Conservation (phyloP, 208 protist species). For the Leishmania aethiopica region DNA sequence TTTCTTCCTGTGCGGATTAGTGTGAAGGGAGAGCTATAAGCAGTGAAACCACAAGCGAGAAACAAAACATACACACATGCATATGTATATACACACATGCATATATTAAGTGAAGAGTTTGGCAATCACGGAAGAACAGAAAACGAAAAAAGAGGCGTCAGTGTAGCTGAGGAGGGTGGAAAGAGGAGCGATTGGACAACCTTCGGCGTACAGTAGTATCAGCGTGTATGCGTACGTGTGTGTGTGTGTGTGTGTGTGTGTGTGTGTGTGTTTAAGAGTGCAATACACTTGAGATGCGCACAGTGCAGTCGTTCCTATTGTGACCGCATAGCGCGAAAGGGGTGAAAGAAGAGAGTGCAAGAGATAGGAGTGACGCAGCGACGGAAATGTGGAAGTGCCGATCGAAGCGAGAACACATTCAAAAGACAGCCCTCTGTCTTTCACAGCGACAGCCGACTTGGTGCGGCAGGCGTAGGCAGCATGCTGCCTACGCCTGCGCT, state of each 20-base stretch:
- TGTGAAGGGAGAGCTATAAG: not conserved
- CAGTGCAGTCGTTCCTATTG: not conserved
- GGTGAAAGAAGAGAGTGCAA: not conserved
- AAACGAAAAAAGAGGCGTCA: conserved; percentile 1
- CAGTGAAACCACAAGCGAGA: not conserved
- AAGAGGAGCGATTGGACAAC: not conserved
- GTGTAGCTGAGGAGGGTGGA: too few species aligned
- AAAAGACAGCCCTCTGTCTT: not conserved
- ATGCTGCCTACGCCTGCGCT: not conserved
- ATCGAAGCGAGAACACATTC: not conserved
- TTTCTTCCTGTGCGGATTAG: not conserved
- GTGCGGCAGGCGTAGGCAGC: not conserved
- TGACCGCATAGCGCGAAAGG: not conserved
- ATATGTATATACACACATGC: not conserved
- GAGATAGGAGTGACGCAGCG: not conserved
- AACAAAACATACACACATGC: not conserved
- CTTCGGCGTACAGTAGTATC: not conserved
- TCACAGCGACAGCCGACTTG: not conserved
- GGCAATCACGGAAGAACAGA: not conserved
- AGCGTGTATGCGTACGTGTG: not conserved
- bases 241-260: not conserved
- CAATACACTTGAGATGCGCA: not conserved
- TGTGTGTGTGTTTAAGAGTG: not conserved
- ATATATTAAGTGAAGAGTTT: not conserved
- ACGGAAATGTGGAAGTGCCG: not conserved